A percentile compares a stretch with the other conserved stretches of the same genome.
Evolutionary conservation across 148 eudicot genomes (phyloP).

Genomic region (Drosera capensis): DNA sequence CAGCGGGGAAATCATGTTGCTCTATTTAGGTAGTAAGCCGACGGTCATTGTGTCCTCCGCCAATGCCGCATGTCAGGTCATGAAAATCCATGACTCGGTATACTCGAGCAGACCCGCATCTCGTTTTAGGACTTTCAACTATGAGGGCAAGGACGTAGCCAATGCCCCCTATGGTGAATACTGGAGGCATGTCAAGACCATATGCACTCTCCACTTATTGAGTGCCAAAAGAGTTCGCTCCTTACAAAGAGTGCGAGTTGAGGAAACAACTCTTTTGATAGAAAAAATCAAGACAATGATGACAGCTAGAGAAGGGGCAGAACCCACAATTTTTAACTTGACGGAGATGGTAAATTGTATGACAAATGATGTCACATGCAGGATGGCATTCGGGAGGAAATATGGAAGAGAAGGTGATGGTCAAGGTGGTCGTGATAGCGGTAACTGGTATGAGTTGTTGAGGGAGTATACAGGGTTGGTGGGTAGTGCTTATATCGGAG

Average conservation of each 20-base stretch:
- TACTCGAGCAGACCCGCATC: slow-evolving; percentile 9
- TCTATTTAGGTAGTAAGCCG: slow-evolving; percentile 10
- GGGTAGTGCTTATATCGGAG: slow-evolving; percentile 5
- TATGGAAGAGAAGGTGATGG: background rate
- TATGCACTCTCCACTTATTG: slow-evolving; percentile 7
- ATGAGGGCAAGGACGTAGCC: slow-evolving; percentile 10
- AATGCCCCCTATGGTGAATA: slow-evolving; percentile 10
- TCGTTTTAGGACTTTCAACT: background rate
- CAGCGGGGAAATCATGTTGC: too few relatives aligned
- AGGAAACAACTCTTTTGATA: slow-evolving; percentile 9
- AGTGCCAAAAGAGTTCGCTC: slow-evolving; percentile 11
- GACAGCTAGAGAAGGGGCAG: too few relatives aligned
- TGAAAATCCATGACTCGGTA: slow-evolving; percentile 11
- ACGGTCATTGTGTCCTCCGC: slow-evolving; percentile 12
- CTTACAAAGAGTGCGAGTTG: slow-evolving; percentile 10
- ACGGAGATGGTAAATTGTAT: slow-evolving; percentile 4
- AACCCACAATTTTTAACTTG: slow-evolving; percentile 7
- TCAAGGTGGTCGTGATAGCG: background rate
- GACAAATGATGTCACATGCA: slow-evolving; percentile 10
- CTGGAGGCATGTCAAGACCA: slow-evolving; percentile 14
- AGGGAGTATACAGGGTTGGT: background rate
- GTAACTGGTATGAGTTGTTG: background rate
- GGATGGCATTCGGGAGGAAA: slow-evolving; percentile 17
- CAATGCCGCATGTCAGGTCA: slow-evolving; percentile 7
- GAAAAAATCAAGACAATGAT: slow-evolving; percentile 1